Evolutionary conservation across 2,329 filamentous ascomycete species (phyloP).

Genomic region (Arthrobotrys iridis): DNA sequence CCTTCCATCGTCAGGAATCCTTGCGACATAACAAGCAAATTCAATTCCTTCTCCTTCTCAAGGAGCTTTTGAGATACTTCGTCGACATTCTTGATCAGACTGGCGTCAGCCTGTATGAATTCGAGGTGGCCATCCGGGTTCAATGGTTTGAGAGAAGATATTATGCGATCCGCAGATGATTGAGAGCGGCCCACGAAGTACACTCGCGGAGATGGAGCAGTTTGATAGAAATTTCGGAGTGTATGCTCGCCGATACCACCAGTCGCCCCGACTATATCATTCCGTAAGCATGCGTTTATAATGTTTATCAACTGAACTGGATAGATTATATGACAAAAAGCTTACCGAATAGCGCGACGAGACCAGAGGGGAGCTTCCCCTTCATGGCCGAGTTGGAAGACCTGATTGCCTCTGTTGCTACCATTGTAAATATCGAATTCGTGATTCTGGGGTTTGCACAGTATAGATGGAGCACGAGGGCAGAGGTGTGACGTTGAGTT

Average conservation of each 20-base stretch:
- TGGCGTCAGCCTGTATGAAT: conserved; percentile 67
- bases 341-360: conserved; percentile 60
- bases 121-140: conserved; percentile 64
- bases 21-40: conserved; percentile 65
- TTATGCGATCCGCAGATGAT: conserved; percentile 61
- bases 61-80: conserved; percentile 64
- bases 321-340: conserved; percentile 60
- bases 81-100: conserved; percentile 67
- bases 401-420: conserved; percentile 37
- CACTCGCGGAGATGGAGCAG: conserved; percentile 63
- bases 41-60: conserved; percentile 63
- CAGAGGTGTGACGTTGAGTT: neutral
- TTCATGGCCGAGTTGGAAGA: conserved; percentile 41
- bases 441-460: neutral
- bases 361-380: conserved; percentile 63
- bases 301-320: conserved; percentile 55
- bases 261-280: conserved; percentile 64
- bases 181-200: conserved; percentile 67
- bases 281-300: neutral
- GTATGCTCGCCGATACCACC: conserved; percentile 68
- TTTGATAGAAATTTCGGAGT: conserved; percentile 64
- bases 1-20: conserved; percentile 62
- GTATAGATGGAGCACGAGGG: neutral
- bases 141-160: conserved; percentile 62
- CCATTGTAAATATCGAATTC: too few relatives aligned